A percentile compares a stretch with the other conserved stretches of the same genome.
Evolutionary conservation across 352 stramenopile genomes (phyloP).

Genomic region (Lagenidium giganteum): DNA sequence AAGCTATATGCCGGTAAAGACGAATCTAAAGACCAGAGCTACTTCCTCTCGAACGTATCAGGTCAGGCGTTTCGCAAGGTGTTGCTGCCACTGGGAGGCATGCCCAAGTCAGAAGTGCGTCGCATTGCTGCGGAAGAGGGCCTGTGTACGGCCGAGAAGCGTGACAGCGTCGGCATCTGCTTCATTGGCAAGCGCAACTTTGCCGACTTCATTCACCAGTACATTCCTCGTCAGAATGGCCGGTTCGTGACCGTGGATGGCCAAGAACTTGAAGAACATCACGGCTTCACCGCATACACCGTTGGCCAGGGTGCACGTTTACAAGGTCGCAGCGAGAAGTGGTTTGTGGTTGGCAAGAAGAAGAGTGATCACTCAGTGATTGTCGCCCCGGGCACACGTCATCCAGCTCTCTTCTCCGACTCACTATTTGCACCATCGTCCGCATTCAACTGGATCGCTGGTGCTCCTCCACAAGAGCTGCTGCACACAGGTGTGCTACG

Average conservation of each 20-base stretch:
- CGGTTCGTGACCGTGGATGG: slow-evolving; percentile 68
- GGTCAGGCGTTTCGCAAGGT: slow-evolving; percentile 61
- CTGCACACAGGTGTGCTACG: slow-evolving; percentile 25
- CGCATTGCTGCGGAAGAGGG: slow-evolving; percentile 71
- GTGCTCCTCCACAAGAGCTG: slow-evolving; percentile 25
- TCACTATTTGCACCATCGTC: slow-evolving; percentile 53
- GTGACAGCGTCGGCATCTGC: slow-evolving; percentile 96
- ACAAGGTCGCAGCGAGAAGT: slow-evolving; percentile 77
- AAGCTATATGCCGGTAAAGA: slow-evolving; percentile 80
- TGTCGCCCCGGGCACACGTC: slow-evolving; percentile 84
- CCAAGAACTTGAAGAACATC: slow-evolving; percentile 49
- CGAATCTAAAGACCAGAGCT: slow-evolving; percentile 92
- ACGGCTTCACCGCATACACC: slow-evolving; percentile 82
- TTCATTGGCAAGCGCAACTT: slow-evolving; percentile 95
- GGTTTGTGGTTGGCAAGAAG: slow-evolving; percentile 68
- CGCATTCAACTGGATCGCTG: slow-evolving; percentile 87
- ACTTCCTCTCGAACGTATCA: slow-evolving; percentile 91
- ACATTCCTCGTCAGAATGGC: slow-evolving; percentile 58
- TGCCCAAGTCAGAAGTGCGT: slow-evolving; percentile 89
- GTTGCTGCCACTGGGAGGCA: slow-evolving; percentile 90
- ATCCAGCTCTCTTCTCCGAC: slow-evolving; percentile 86
- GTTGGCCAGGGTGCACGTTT: slow-evolving; percentile 89
- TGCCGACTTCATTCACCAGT: slow-evolving; percentile 86
- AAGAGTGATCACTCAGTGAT: slow-evolving; percentile 62
- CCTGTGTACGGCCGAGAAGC: slow-evolving; percentile 88